Percentiles rank a stretch among this genome's conserved stretches.
These are phyloP conservation scores for Blumeria hordei DNA, from an alignment of 2,329 filamentous ascomycete genomes.

Conservation along the genomic window DNA sequence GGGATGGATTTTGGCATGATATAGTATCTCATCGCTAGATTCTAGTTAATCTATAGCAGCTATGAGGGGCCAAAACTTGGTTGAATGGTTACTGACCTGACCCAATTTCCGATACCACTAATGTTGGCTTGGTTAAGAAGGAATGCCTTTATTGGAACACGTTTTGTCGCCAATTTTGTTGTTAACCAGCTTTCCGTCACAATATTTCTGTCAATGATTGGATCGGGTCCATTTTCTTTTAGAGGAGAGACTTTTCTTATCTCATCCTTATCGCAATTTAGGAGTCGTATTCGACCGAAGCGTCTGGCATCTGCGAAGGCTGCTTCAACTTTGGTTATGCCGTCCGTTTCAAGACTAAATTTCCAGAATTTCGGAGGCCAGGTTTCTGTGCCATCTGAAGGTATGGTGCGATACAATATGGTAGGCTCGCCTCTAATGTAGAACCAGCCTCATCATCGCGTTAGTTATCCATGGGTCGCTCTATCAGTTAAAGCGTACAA, in stretches of 20 bases:
- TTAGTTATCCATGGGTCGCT: not conserved
- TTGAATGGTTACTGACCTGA: conserved; percentile 28
- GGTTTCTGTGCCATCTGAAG: not conserved
- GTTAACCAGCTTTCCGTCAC: conserved; percentile 56
- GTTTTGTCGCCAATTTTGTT: conserved; percentile 47
- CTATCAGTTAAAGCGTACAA: not conserved
- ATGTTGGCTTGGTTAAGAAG: conserved; percentile 73
- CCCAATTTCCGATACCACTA: conserved; percentile 92
- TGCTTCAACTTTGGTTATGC: conserved; percentile 27
- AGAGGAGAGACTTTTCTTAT: conserved; percentile 59
- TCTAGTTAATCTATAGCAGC: not conserved
- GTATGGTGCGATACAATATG: conserved; percentile 51
- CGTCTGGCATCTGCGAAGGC: conserved; percentile 71
- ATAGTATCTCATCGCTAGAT: conserved; percentile 60
- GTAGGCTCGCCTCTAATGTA: conserved; percentile 61
- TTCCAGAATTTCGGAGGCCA: conserved; percentile 91
- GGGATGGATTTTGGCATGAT: conserved; percentile 69
- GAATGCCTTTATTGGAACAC: conserved; percentile 71
- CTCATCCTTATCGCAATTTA: conserved; percentile 53
- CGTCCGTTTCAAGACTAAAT: conserved; percentile 46
- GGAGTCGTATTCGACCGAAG: conserved; percentile 54
- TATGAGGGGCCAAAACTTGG: no score
- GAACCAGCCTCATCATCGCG: conserved; percentile 37
- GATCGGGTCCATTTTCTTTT: conserved; percentile 83
- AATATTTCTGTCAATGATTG: conserved; percentile 54